Evolutionary conservation across 371 early-diverging fungal species (phyloP), one percentile per base, ranked within the genome.

Genomic region (Mucor mucedo): DNA sequence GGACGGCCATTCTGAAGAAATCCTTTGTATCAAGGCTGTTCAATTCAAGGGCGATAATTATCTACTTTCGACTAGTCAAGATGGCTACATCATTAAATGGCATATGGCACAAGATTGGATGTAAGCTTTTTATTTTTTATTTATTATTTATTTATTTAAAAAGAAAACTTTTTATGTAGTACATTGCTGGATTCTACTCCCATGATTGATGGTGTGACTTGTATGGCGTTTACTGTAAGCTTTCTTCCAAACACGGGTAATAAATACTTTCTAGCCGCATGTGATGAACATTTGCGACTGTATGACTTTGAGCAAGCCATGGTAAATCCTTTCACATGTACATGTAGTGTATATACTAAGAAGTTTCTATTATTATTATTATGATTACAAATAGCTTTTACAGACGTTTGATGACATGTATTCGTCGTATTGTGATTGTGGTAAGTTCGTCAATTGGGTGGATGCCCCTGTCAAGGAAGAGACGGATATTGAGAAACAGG

Each of bases 171-270:
- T 21, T 21, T 21, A 21, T 21, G 21, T 41, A 57, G 71, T 13
- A 85, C 85, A 32, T 69, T 91, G 21, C 32, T 85, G 28, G 78
- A 79, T 7, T 72, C 83, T 39, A 87, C 73, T 4, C 78, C 78
- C 52, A 88, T 96, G 84, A 76, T 76, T 30, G 96, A 96, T 52
- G 91, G 91, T 11, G 78, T 89, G 11, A 95, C 95, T 0, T 95
- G 95, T 75, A 96, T 96, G 95, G 95, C 94, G 5, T 96, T 96
- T 76, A 93, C 91, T 0, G 89, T 94, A 3, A 91, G 94, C 1
- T 96, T 96, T 75, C 75, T 95, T n/a, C 96, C 97, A 2, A 86
- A 93, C 63, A 91, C 93, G 0, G 97, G 95, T 39, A 96, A 96
- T 78, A 89, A 88, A 59, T 95, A 90, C 77, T 95, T 96, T 73